phyloP scores from a whole-genome alignment of 495 filamentous ascomycete species.

The Aspergillus incahuasiensis region DNA sequence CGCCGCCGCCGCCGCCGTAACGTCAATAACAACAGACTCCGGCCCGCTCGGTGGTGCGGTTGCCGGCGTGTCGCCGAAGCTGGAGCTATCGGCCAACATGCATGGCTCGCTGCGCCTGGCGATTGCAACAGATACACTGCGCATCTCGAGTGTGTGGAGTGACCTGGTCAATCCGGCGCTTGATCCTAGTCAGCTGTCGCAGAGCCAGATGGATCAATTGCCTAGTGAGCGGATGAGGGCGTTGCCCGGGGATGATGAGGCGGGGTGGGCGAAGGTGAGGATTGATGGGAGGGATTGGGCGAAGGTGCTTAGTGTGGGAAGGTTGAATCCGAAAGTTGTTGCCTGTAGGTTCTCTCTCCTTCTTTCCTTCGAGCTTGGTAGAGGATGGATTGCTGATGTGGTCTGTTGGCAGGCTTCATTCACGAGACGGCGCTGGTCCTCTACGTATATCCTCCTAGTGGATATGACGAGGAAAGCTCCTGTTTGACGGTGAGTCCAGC shows the following conservation, averaged over 20 bases:
- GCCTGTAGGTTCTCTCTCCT: constrained; percentile 56
- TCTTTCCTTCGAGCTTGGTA: not conserved
- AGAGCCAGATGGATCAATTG: constrained; percentile 59
- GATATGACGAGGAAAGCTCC: constrained; percentile 64
- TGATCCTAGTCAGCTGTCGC: constrained; percentile 66
- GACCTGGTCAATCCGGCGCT: constrained; percentile 78
- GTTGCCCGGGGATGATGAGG: constrained; percentile 47
- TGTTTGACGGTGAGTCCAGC: constrained; percentile 66
- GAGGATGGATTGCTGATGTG: constrained; percentile 1
- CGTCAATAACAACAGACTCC: not conserved
- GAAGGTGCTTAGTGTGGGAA: constrained; percentile 80
- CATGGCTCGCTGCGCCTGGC: constrained; percentile 75
- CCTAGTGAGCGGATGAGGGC: constrained; percentile 67
- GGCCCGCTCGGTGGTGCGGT: constrained; percentile 12
- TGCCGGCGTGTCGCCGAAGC: constrained; percentile 45
- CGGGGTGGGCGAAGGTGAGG: constrained; percentile 77
- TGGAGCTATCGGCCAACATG: constrained; percentile 85
- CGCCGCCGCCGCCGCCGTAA: not conserved
- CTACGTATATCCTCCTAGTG: constrained; percentile 84
- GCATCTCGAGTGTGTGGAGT: constrained; percentile 77
- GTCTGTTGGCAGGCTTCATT: constrained; percentile 45
- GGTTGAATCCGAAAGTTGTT: constrained; percentile 83
- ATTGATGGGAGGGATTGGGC: constrained; percentile 94
- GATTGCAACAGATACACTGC: constrained; percentile 71
- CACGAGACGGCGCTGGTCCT: constrained; percentile 82